These are phyloP conservation scores for Parasitella parasitica DNA, from an alignment of 371 early-diverging fungal genomes.

Conservation along the genomic window DNA sequence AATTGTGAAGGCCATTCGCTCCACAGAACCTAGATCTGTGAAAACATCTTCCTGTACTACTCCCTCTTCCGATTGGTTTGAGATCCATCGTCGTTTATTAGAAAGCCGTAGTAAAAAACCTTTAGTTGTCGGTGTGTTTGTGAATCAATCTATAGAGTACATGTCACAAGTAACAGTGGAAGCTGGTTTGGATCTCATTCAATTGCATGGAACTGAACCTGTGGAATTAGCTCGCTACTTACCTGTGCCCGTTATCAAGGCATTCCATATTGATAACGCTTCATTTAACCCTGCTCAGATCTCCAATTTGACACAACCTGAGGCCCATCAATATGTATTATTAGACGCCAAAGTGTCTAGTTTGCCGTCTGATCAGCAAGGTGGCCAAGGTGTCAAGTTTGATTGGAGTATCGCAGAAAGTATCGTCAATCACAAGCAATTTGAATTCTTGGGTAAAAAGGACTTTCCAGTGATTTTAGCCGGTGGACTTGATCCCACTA, in stretches of 20 bases:
- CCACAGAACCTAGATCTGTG: conserved; percentile 24
- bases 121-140: conserved; percentile 91
- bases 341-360: conserved; percentile 69
- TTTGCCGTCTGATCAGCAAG: conserved; percentile 55
- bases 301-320: conserved; percentile 48
- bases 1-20: conserved; percentile 66
- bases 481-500: conserved; percentile 87
- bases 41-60: neutral
- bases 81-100: conserved; percentile 47
- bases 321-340: conserved; percentile 64
- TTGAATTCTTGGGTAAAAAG: conserved; percentile 22
- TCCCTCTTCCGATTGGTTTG: conserved; percentile 56
- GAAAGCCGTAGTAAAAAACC: conserved; percentile 62
- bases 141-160: conserved; percentile 76
- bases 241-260: conserved; percentile 87
- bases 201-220: conserved; percentile 89
- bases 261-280: conserved; percentile 73
- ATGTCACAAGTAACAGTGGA: conserved; percentile 66
- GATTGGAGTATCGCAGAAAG: conserved; percentile 79
- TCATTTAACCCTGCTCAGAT: conserved; percentile 41
- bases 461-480: conserved; percentile 79
- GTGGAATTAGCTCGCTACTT: conserved; percentile 63
- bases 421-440: conserved; percentile 45
- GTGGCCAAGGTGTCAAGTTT: conserved; percentile 72
- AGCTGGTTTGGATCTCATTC: conserved; percentile 85